Evolutionary conservation across 306 rosid species (phyloP), one percentile per base, ranked within the genome.

Genomic region (Abrus pulchellus): DNA sequence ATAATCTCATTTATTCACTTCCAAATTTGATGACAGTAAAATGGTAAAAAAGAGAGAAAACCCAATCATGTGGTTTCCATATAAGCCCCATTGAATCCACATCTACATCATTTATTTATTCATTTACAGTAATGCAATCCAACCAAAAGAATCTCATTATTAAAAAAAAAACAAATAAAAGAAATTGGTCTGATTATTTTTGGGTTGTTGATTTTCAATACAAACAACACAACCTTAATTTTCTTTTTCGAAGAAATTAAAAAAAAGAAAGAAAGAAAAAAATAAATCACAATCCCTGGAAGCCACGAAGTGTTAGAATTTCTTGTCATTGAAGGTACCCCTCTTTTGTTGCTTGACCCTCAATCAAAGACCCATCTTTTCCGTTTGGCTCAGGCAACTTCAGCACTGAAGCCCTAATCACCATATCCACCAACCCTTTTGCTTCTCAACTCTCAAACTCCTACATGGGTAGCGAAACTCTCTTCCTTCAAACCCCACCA

Each of bases 311-410:
- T 48, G 78, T 65, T 77, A 80, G 89, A 88, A 91, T 95, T 89
- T 92, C 99, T 95, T 95, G 99, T 84, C 88, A 91, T 89, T 88
- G 90, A 95, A 95, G 98, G 99, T 93, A 95, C 93, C 91, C 89
- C 54, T 81, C 88, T 67, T 87, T 84, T 66, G 93, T 96, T 92
- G 85, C 99, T 96, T 96, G 94, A 79, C 83, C 92, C 85, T 87
- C 94, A 95, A 93, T 93, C 99, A 95, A 95, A 85, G 87, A 79
- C 83, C 84, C 83, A 83, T 83, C 91, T 83, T 88, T 83, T 79
- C 91, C 84, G 83, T 83, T 85, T 80, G 68, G 80, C 81, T 56
- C 68, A 61, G 84, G 82, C 75, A 81, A 76, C 85, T 76, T 40
- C 88, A 76, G 75, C 78, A 76, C 75, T 59, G 11, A 60, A 84